These are phyloP conservation scores for Medicago truncatula DNA, from an alignment of 306 rosid species.

Conservation along the genomic window DNA sequence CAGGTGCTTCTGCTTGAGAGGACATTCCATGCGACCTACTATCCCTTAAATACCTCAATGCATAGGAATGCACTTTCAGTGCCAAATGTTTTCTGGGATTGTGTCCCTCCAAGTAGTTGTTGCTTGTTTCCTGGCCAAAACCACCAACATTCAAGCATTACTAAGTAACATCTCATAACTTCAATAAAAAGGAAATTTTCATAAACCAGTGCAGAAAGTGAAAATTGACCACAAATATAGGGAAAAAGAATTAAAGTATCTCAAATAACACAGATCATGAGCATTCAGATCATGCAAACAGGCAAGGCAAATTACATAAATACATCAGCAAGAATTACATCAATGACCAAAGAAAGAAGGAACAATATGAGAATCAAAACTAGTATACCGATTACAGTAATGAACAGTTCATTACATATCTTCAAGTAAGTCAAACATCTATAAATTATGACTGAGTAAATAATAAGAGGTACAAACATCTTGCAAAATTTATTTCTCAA, in stretches of 20 bases:
- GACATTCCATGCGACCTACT: conserved; percentile 56
- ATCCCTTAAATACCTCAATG: conserved; percentile 75
- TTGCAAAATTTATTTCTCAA: background rate
- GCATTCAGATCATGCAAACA: conserved; percentile 32
- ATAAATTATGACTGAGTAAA: conserved; percentile 3
- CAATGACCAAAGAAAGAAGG: conserved; percentile 18
- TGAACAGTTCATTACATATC: conserved; percentile 13
- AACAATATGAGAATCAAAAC: conserved; percentile 2
- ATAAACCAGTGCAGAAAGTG: conserved; percentile 1
- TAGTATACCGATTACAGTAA: background rate
- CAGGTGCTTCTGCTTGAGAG: conserved; percentile 72
- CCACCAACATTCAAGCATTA: conserved; percentile 43
- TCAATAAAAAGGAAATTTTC: background rate
- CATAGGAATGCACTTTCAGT: conserved; percentile 67
- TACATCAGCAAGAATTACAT: conserved; percentile 33
- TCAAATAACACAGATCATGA: conserved; percentile 14
- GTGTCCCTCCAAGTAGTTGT: conserved; percentile 59
- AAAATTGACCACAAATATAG: conserved; percentile 5
- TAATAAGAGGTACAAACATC: conserved; percentile 8
- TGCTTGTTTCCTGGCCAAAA: conserved; percentile 66
- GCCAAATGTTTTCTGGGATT: conserved; percentile 43
- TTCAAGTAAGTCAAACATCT: background rate
- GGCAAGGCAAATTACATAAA: background rate
- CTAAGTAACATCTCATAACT: conserved; percentile 30
- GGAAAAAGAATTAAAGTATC: background rate